Evolutionary conservation across 2,329 filamentous ascomycete genomes (phyloP).

Genomic region (Paramyrothecium roridum): DNA sequence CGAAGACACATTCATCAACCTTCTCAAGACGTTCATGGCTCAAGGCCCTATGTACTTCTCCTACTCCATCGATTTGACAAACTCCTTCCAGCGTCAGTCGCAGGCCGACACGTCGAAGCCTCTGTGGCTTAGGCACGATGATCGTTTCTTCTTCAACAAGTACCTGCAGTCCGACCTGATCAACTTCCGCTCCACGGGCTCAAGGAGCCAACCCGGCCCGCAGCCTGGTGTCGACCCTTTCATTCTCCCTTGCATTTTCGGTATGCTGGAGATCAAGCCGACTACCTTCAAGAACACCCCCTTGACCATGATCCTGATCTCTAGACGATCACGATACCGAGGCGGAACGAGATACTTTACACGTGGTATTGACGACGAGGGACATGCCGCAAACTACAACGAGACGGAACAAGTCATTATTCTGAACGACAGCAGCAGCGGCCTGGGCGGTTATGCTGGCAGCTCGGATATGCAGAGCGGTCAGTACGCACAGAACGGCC

Average conservation of each 20-base stretch:
- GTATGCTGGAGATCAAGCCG: conserved; percentile 87
- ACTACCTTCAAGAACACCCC: conserved; percentile 82
- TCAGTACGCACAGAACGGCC: conserved; percentile 56
- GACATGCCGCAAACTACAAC: conserved; percentile 97
- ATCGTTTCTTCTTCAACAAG: conserved; percentile 98
- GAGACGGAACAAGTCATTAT: conserved; percentile 94
- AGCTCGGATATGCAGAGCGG: conserved; percentile 73
- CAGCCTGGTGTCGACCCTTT: conserved; percentile 83
- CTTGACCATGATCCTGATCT: conserved; percentile 83
- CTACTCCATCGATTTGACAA: conserved; percentile 94
- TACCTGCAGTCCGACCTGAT: conserved; percentile 91
- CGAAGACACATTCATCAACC: conserved; percentile 83
- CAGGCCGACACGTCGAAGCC: conserved; percentile 69
- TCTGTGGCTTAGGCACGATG: conserved; percentile 88
- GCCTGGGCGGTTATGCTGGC: conserved; percentile 76
- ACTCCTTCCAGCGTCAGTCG: conserved; percentile 91
- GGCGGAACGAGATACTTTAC: conserved; percentile 95
- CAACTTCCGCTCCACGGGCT: conserved; percentile 69
- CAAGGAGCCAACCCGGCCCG: conserved; percentile 61
- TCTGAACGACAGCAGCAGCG: conserved; percentile 75
- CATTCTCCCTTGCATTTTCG: conserved; percentile 93
- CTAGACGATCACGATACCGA: conserved; percentile 80
- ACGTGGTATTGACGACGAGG: conserved; percentile 86
- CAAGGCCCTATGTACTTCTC: conserved; percentile 95
- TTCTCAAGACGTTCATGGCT: conserved; percentile 80